A percentile compares a stretch with the other conserved stretches of the same genome.
Evolutionary conservation across 345 rosid species (phyloP).

Genomic region (Rhizophora apiculata): DNA sequence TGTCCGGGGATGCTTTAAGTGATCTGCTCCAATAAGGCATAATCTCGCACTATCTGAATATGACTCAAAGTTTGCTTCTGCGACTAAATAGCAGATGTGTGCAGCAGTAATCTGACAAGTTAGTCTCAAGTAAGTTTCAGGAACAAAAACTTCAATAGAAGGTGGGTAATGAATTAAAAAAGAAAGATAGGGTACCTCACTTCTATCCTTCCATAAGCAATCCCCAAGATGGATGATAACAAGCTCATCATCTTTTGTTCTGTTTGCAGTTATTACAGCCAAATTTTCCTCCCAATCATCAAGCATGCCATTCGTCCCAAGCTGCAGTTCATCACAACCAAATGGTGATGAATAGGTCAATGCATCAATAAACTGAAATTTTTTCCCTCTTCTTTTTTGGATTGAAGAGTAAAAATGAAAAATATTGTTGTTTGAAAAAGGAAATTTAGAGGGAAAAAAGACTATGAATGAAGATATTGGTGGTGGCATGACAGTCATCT

Average conservation of each 20-base stretch:
- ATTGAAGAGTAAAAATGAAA: no score
- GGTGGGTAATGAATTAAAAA: slow-evolving; percentile 9
- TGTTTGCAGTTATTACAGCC: slow-evolving; percentile 93
- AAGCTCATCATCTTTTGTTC: slow-evolving; percentile 93
- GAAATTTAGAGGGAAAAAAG: background rate
- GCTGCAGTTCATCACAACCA: slow-evolving; percentile 36
- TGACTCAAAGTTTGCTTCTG: slow-evolving; percentile 78
- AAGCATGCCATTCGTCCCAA: slow-evolving; percentile 77
- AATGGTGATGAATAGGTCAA: background rate
- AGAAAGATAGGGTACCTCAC: slow-evolving; percentile 60
- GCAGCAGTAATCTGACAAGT: slow-evolving; percentile 65
- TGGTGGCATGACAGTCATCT: background rate
- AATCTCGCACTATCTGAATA: slow-evolving; percentile 77
- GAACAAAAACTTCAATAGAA: slow-evolving; percentile 16
- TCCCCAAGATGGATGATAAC: slow-evolving; percentile 97
- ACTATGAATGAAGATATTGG: background rate
- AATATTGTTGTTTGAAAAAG: background rate
- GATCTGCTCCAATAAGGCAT: slow-evolving; percentile 82
- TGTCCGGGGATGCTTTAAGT: slow-evolving; percentile 76
- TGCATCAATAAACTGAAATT: background rate
- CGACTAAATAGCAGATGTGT: slow-evolving; percentile 75
- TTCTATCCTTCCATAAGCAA: slow-evolving; percentile 94
- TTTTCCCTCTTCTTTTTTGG: no score
- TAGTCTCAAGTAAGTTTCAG: slow-evolving; percentile 26
- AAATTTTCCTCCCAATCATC: slow-evolving; percentile 98